Base-by-base conservation (phyloP, 306 rosid genomes). In the Medicago lupulina region DNA sequence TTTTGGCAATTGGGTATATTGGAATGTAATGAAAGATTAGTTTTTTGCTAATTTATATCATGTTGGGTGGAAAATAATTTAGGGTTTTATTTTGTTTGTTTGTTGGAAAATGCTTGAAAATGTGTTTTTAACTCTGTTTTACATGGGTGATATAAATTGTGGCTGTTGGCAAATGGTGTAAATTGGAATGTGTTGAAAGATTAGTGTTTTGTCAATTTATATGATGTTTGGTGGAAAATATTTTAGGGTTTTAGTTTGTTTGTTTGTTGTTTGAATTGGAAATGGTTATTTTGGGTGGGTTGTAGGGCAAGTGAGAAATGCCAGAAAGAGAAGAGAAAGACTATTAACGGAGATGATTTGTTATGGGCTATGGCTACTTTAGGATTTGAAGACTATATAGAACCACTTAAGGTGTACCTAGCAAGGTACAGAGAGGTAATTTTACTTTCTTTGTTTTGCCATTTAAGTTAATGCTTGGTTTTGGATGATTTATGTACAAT, bases 241-340 rank as follows among this genome's bases (percentile, higher is more conserved):
- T 18, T 50, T 73, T 23, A 73, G 54, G 55, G 67, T 49, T 53
- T 39, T 19, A 2, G 50, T 53, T 71, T 54, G 8, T 54, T 18
- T 76, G 11, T 62, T 81, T 2, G 38, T 15, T 55, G 17, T 47
- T 15, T 81, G 64, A 71, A 34, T 43, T 61, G 41, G 19, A 7
- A 14, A 8, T 31, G 49, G 13, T 60, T 50, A 1, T 57, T 80
- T 69, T 21, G 8, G 41, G 14, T 68, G 57, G 57, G 58, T 57
- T 81, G 67, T 47, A 93, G 98, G 87, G 98, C 98, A 0, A 91
- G 98, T 74, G 98, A 93, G 53, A 93, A 93, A 86, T 93, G 98
- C 73, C 98, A 91, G 87, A 91, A 84, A 79, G 97, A 93, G 89
- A 93, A 93, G 89, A 88, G 98, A 71, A 93, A 93, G 92, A 93